Conservation (phyloP, 2,329 filamentous ascomycete genomes). For the Gliomastix tumulicola region DNA sequence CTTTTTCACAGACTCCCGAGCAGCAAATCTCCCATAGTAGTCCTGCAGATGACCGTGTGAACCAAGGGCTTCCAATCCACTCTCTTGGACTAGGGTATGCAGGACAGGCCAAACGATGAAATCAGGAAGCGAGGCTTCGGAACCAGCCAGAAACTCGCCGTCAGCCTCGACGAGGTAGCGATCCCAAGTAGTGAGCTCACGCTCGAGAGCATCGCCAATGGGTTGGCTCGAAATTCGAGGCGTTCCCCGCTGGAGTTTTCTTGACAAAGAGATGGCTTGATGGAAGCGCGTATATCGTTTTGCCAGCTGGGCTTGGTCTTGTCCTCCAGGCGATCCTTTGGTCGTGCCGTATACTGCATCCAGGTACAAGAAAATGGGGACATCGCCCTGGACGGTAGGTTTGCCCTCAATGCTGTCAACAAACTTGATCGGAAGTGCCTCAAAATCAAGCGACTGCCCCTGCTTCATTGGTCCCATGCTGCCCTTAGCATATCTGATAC, state of each 20-base stretch:
- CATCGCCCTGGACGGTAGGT: conserved; percentile 39
- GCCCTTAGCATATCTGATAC: conserved; percentile 38
- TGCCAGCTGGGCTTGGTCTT: conserved; percentile 21
- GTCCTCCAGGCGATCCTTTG: no score
- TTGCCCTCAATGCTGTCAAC: conserved; percentile 45
- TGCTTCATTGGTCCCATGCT: conserved; percentile 16
- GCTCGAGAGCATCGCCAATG: conserved; percentile 13
- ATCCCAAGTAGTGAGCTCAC: conserved; percentile 33
- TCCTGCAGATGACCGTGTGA: conserved; percentile 19
- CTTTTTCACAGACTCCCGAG: conserved; percentile 12
- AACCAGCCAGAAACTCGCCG: conserved; percentile 36
- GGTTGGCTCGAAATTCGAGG: no score
- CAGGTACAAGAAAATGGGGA: conserved; percentile 53
- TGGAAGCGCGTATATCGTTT: conserved; percentile 33
- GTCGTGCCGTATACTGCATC: conserved; percentile 41
- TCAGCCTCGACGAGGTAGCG: conserved; percentile 19
- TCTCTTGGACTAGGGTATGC: conserved; percentile 31
- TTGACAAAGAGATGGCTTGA: conserved; percentile 20
- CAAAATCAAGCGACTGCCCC: background rate
- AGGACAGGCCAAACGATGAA: conserved; percentile 52
- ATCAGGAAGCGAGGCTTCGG: conserved; percentile 37
- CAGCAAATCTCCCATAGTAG: conserved; percentile 27
- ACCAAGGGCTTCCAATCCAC: conserved; percentile 20
- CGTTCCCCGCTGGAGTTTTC: conserved; percentile 5
- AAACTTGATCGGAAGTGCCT: conserved; percentile 34